A percentile compares a stretch with the other conserved stretches of the same genome.
phyloP scores from a whole-genome alignment of 1,284 basidiomycete genomes.

The Schizophyllum commune region DNA sequence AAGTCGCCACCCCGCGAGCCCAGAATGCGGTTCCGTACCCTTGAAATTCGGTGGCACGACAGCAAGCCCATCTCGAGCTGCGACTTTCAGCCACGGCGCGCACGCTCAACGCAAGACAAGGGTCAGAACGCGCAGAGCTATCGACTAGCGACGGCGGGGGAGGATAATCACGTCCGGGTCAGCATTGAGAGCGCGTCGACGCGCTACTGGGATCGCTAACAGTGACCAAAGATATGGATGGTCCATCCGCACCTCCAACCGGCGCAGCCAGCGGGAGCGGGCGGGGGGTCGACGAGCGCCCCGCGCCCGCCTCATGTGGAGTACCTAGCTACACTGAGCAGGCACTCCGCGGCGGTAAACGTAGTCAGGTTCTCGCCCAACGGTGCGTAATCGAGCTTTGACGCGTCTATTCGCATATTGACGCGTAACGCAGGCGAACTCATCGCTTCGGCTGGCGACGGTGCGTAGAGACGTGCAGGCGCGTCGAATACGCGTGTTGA shows the following conservation, averaged over 20 bases:
- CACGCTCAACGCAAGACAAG: slow-evolving; percentile 53
- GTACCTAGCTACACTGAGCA: slow-evolving; percentile 88
- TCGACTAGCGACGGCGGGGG: slow-evolving; percentile 90
- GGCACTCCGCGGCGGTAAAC: slow-evolving; percentile 94
- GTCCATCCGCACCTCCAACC: slow-evolving; percentile 86
- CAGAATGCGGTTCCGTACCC: slow-evolving; percentile 71
- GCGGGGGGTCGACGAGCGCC: slow-evolving; percentile 26
- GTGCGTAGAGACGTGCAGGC: slow-evolving; percentile 36
- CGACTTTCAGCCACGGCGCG: slow-evolving; percentile 88
- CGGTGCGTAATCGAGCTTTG: slow-evolving; percentile 43
- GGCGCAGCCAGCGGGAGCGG: slow-evolving; percentile 44
- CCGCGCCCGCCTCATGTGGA: slow-evolving; percentile 85
- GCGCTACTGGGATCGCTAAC: slow-evolving; percentile 8
- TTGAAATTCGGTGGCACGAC: slow-evolving; percentile 94
- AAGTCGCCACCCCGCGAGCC: background rate
- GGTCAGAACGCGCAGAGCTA: slow-evolving; percentile 50
- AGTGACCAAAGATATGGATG: slow-evolving; percentile 73
- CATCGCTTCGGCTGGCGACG: slow-evolving; percentile 92
- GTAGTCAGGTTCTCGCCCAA: slow-evolving; percentile 95
- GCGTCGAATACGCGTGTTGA: slow-evolving; percentile 5
- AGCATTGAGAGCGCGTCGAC: slow-evolving; percentile 22
- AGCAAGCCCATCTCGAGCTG: slow-evolving; percentile 89
- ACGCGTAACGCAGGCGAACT: slow-evolving; percentile 53
- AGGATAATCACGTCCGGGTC: slow-evolving; percentile 95
- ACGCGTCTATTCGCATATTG: background rate